Evolutionary conservation across 1,139 yeast species (phyloP), one percentile per base, ranked within the genome.

Genomic region (Sugiyamaella xylanicola): DNA sequence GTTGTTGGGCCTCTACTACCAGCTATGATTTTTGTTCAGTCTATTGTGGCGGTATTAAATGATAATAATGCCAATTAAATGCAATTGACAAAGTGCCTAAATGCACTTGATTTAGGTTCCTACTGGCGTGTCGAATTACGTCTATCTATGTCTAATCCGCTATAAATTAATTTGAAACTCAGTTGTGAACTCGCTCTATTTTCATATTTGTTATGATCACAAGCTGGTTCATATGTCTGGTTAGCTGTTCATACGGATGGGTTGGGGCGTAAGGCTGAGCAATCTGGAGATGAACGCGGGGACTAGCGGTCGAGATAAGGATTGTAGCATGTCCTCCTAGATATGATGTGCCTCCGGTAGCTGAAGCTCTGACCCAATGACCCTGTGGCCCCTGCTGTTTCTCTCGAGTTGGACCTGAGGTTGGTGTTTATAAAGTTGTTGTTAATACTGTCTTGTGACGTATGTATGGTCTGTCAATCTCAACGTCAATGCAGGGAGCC

Each of bases 211-310:
- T 5, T 13, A n/a, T 25, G 32, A 4, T 29, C 21, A 22, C 35
- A 25, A 43, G 36, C 21, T 8, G 45, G 20, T 21, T 8, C 16
- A 21, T 9, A 42, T 25, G 11, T 25, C 17, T 17, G 15, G 45
- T 41, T 15, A 41, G 47, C 47, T 43, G 47, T 43, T 43, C 36
- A 11, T 43, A 43, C 15, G 27, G 47, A 25, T 13, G 37, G 47
- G 47, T 27, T 25, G 47, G 47, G 47, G 47, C n/a, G n/a, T 17
- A 9, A 5, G 29, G 29, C 29, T 25, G 29, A 5, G 29, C 29
- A 25, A 9, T 9, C 15, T 15, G 36, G 47, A n/a, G n/a, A n/a
- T n/a, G n/a, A n/a, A n/a, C n/a, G n/a, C n/a, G n/a, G n/a, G n/a
- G n/a, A n/a, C n/a, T n/a, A n/a, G n/a, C n/a, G n/a, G n/a, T n/a